Evolutionary conservation across 768 basidiomycete genomes (phyloP).

Genomic region (Peribolospora kevripleyi): DNA sequence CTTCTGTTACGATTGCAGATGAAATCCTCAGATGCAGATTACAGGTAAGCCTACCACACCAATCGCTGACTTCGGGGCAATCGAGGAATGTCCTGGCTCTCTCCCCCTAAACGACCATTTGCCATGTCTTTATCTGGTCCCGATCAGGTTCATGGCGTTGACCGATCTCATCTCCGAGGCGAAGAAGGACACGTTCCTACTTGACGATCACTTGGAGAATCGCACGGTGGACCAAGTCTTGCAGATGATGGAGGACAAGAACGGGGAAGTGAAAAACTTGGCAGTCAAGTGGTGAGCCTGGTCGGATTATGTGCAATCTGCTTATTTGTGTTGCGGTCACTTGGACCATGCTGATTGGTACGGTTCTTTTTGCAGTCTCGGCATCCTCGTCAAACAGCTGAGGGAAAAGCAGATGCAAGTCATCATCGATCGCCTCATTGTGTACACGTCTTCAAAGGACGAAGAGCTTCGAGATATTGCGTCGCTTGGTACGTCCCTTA

Average conservation of each 20-base stretch:
- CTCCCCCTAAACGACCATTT: no score
- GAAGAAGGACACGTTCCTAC: slow-evolving; percentile 46
- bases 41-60: no score
- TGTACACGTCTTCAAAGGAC: slow-evolving; percentile 51
- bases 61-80: no score
- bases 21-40: no score
- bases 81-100: background rate
- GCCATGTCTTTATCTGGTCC: no score
- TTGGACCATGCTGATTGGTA: background rate
- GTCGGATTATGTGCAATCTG: background rate
- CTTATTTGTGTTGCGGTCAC: background rate
- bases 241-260: slow-evolving; percentile 78
- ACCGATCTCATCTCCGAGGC: slow-evolving; percentile 79
- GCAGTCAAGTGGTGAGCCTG: slow-evolving; percentile 8
- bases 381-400: slow-evolving; percentile 71
- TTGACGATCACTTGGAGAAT: slow-evolving; percentile 66
- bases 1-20: no score
- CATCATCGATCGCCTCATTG: slow-evolving; percentile 71
- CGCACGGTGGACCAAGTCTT: slow-evolving; percentile 66
- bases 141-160: slow-evolving; percentile 48
- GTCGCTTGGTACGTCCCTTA: slow-evolving; percentile 40
- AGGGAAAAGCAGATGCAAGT: slow-evolving; percentile 55
- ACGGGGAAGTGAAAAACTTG: slow-evolving; percentile 84
- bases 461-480: slow-evolving; percentile 89
- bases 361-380: slow-evolving; percentile 32